Evolutionary conservation across 2,329 filamentous ascomycete genomes (phyloP), one percentile per base, ranked within the genome.

Genomic region (Gremmenia infestans): DNA sequence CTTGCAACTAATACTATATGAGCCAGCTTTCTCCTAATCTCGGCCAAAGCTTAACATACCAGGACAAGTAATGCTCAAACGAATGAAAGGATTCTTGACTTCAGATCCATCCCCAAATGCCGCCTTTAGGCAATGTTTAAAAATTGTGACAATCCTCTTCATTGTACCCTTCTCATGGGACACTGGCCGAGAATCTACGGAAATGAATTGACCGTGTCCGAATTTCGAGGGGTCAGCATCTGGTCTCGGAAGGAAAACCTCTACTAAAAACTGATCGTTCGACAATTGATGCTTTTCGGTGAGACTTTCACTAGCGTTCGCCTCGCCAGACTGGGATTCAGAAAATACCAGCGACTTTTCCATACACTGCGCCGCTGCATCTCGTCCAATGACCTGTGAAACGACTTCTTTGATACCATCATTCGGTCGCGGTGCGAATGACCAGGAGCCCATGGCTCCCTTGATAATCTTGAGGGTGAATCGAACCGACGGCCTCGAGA

Each of bases 141-240:
- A 84, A 0, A 78, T 71, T 0, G 71, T 70, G 1, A 77, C 57
- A 2, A 91, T 71, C 63, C 82, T 83, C 68, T 85, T 89, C 47
- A 81, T 76, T 0, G 78, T 80, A 1, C 83, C 83, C 53, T 77
- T 74, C 2, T 69, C 67, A 6, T 76, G 66, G 2, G 80, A 79
- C 14, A 92, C 72, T 3, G 88, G 88, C 17, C 88, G 78, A 14
- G 77, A 77, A 66, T 92, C 87, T 22, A 92, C 76, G 0, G 86
- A 88, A 35, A 91, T 71, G 67, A 85, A 91, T 4, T 78, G 71
- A 0, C 79, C 76, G n/a, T 74, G 78, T 47, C 74, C 72, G 36
- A 81, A 61, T n/a, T 71, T 76, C 2, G 70, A 65, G 2, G 63
- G 48, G 35, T 79, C 71, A 17, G 79, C 78, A 53, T 75, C 72